Evolutionary conservation across 345 rosid genomes (phyloP).

Genomic region (Eucalyptus erythrocorys): DNA sequence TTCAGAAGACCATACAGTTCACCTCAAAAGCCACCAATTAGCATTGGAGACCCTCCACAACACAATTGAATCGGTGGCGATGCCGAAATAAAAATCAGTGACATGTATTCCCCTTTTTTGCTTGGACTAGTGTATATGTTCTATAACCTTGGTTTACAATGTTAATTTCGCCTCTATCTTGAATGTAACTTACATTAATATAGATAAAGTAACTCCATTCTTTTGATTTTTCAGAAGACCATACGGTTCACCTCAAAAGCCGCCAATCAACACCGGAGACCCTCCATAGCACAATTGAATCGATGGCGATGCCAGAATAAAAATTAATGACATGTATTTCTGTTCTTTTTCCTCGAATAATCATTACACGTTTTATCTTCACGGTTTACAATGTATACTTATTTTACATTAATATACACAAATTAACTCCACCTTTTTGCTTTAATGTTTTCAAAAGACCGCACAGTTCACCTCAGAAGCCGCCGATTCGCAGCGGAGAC

Average conservation of each 20-base stretch:
- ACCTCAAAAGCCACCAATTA: not conserved
- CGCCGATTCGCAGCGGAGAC: not conserved
- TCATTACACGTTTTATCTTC: not conserved
- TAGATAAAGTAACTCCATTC: not conserved
- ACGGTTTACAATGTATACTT: not conserved
- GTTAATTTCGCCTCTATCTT: too few species aligned
- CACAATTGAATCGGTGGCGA: rapidly evolving
- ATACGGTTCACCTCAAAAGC: not conserved
- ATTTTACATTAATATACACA: not conserved
- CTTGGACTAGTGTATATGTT: too few species aligned
- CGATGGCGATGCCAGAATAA: not conserved
- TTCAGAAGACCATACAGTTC: not conserved
- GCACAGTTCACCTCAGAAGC: not conserved
- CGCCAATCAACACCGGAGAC: not conserved
- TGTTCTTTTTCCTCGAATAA: too few species aligned
- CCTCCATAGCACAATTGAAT: not conserved
- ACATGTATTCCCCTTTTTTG: too few species aligned
- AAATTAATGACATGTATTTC: too few species aligned
- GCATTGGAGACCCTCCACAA: rapidly evolving
- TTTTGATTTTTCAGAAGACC: not conserved
- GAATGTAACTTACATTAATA: too few species aligned
- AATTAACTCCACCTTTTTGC: not conserved
- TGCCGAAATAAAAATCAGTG: not conserved
- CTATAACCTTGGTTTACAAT: too few species aligned
- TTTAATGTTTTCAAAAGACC: not conserved